A percentile compares a stretch with the other conserved stretches of the same genome.
Conservation (phyloP, 2,329 filamentous ascomycete species). For the Emergomyces orientalis region DNA sequence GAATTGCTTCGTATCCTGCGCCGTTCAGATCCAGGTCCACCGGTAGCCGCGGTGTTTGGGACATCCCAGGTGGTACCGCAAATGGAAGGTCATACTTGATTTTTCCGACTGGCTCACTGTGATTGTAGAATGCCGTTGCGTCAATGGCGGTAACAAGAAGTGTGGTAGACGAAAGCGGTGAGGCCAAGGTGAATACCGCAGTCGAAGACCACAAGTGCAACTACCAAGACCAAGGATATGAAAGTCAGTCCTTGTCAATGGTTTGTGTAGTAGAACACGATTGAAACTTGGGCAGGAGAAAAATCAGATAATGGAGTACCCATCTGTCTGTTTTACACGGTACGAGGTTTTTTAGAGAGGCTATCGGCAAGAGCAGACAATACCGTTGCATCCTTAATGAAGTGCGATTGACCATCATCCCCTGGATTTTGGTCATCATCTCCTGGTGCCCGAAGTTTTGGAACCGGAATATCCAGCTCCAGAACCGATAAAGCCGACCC, state of each 20-base stretch:
- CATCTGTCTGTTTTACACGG: neutral
- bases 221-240: conserved; percentile 16
- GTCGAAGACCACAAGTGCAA: conserved; percentile 81
- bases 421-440: conserved; percentile 31
- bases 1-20: conserved; percentile 74
- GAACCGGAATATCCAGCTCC: conserved; percentile 61
- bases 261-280: neutral
- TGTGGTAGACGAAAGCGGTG: conserved; percentile 63
- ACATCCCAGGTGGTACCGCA: conserved; percentile 63
- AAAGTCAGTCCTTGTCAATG: conserved; percentile 8
- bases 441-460: conserved; percentile 50
- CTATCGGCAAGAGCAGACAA: conserved; percentile 21
- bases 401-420: conserved; percentile 47
- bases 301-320: neutral
- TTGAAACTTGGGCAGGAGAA: neutral
- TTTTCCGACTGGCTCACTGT: conserved; percentile 63
- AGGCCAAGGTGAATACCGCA: conserved; percentile 72
- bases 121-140: conserved; percentile 77
- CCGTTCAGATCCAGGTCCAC: conserved; percentile 69
- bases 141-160: conserved; percentile 71
- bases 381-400: conserved; percentile 72
- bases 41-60: conserved; percentile 64
- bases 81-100: conserved; percentile 70
- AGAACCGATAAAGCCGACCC: conserved; percentile 64
- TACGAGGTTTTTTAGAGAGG: conserved; percentile 12